Conservation (phyloP, 2,329 filamentous ascomycete species). For the Clonostachys sp. region DNA sequence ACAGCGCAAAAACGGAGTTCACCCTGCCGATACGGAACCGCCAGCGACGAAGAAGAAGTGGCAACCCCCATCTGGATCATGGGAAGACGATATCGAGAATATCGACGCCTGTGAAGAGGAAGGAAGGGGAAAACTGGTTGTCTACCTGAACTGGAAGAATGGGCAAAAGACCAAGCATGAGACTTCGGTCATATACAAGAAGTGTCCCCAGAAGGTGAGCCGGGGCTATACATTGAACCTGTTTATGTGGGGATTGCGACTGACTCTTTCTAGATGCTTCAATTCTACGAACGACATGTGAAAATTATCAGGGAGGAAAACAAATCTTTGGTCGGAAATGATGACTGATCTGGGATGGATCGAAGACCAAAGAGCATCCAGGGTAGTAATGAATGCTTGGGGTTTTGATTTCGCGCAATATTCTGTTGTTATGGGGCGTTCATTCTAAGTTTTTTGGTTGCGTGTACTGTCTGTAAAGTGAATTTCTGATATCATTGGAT, state of each 20-base stretch:
- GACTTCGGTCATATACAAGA: constrained; percentile 63
- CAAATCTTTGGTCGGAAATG: no score
- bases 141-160: constrained; percentile 71
- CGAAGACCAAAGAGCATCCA: no score
- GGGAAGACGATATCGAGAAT: constrained; percentile 68
- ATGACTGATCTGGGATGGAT: no score
- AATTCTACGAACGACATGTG: constrained; percentile 55
- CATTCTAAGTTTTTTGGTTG: no score
- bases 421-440: no score
- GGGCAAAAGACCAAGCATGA: constrained; percentile 71
- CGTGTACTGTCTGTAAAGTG: no score
- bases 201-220: constrained; percentile 72
- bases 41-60: constrained; percentile 46
- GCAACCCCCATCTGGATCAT: constrained; percentile 67
- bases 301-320: constrained; percentile 40
- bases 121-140: constrained; percentile 52
- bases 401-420: no score
- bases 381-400: no score
- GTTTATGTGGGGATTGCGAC: constrained; percentile 4
- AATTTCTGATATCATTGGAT: no score
- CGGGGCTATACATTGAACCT: not conserved
- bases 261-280: constrained; percentile 42
- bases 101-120: constrained; percentile 72
- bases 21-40: constrained; percentile 43
- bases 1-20: constrained; percentile 38